These are phyloP conservation scores for Vigna angularis DNA, from an alignment of 306 rosid genomes.

Conservation along the genomic window DNA sequence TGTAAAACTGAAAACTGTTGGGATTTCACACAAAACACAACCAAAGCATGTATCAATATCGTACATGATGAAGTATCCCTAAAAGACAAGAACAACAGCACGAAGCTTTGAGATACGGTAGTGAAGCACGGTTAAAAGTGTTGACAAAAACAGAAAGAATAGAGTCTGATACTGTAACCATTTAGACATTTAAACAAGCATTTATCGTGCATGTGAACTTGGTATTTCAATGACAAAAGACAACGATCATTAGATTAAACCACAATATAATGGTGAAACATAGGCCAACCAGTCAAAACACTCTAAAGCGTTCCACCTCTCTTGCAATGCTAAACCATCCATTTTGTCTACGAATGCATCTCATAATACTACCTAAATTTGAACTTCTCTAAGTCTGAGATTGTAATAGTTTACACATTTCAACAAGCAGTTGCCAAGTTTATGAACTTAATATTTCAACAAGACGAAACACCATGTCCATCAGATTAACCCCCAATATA, in stretches of 20 bases:
- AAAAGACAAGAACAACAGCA: neutral
- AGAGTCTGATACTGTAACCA: neutral
- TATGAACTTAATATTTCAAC: too few species aligned
- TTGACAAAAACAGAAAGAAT: neutral
- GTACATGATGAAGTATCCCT: neutral
- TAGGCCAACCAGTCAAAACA: neutral
- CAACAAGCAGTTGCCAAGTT: too few species aligned
- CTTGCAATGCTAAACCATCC: neutral
- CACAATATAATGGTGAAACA: neutral
- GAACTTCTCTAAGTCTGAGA: too few species aligned
- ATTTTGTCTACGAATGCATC: neutral
- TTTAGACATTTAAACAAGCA: conserved; percentile 37
- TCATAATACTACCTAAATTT: neutral
- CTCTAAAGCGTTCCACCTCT: neutral
- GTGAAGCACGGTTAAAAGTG: neutral
- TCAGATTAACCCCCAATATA: too few species aligned
- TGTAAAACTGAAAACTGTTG: neutral
- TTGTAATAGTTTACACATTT: too few species aligned
- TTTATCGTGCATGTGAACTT: conserved; percentile 18
- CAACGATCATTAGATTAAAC: neutral
- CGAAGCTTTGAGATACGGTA: neutral
- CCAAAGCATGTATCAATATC: neutral
- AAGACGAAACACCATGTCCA: too few species aligned
- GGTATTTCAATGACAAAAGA: neutral
- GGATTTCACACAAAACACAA: conserved; percentile 7